A percentile compares a stretch with the other conserved stretches of the same genome.
phyloP scores from a whole-genome alignment of 2,329 filamentous ascomycete species.

The Cladobotryum protrusum region DNA sequence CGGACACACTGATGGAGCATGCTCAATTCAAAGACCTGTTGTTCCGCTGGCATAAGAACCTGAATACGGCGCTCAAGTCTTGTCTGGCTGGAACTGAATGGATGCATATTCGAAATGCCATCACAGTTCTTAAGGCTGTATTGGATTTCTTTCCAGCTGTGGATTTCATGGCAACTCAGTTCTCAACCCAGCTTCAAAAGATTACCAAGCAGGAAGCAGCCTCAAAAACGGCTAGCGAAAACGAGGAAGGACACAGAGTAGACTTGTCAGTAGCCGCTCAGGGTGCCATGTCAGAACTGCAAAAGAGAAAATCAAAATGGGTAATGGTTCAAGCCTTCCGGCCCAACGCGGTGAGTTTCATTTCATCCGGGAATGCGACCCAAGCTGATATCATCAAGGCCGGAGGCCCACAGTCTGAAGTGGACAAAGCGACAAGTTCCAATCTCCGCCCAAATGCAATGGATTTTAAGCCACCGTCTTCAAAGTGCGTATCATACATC shows the following conservation, averaged over 20 bases:
- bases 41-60: slow-evolving; percentile 82
- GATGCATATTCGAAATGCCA: slow-evolving; percentile 96
- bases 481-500: slow-evolving; percentile 28
- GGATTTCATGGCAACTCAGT: slow-evolving; percentile 74
- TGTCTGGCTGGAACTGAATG: slow-evolving; percentile 82
- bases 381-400: slow-evolving; percentile 22
- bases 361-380: neutral
- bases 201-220: slow-evolving; percentile 57
- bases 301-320: slow-evolving; percentile 61
- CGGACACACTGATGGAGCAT: slow-evolving; percentile 68
- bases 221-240: slow-evolving; percentile 40
- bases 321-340: slow-evolving; percentile 69
- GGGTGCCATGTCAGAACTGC: slow-evolving; percentile 64
- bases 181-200: slow-evolving; percentile 57
- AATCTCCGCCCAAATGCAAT: slow-evolving; percentile 53
- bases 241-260: slow-evolving; percentile 55
- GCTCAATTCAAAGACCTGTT: slow-evolving; percentile 80
- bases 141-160: slow-evolving; percentile 80
- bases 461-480: slow-evolving; percentile 55
- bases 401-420: slow-evolving; percentile 22
- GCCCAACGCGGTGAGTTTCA: slow-evolving; percentile 48
- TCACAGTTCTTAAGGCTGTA: slow-evolving; percentile 77
- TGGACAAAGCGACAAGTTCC: slow-evolving; percentile 26
- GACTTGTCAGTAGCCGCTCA: slow-evolving; percentile 70
- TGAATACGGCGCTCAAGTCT: slow-evolving; percentile 72